phyloP scores from a whole-genome alignment of 2,329 filamentous ascomycete genomes.

The Fusarium sp. region DNA sequence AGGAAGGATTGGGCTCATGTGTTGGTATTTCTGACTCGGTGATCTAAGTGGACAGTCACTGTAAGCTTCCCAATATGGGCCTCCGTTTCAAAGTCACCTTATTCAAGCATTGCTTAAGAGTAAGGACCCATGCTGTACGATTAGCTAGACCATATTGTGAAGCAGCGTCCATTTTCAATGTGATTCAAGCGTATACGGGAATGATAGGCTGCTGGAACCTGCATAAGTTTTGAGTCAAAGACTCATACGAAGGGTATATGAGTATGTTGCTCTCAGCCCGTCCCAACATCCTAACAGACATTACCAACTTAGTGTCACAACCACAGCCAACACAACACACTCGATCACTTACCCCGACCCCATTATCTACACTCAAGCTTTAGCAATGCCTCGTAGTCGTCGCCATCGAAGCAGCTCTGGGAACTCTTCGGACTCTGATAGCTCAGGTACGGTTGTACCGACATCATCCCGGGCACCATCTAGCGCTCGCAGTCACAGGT shows the following conservation, averaged over 20 bases:
- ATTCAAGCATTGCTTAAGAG: not conserved
- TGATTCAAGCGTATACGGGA: not conserved
- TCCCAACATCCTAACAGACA: not conserved
- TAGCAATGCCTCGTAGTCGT: not conserved
- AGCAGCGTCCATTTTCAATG: not conserved
- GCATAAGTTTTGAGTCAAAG: not conserved
- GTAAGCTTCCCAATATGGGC: not conserved
- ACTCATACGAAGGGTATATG: not conserved
- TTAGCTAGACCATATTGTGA: not conserved
- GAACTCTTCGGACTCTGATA: not conserved
- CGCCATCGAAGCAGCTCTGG: not conserved
- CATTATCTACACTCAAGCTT: not conserved
- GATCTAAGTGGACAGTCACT: not conserved
- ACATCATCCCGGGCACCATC: not conserved
- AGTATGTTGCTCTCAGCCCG: accelerated
- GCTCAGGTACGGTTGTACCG: not conserved
- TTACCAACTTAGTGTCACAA: not conserved
- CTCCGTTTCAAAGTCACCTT: not conserved
- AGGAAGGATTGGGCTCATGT: not conserved
- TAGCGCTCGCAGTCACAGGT: not conserved
- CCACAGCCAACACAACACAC: accelerated
- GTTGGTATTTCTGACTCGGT: not conserved
- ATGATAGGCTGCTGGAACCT: not conserved
- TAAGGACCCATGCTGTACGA: accelerated
- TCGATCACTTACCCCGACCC: accelerated